Base-by-base conservation (phyloP, 495 filamentous ascomycete genomes). In the Hypoxylon fragiforme region DNA sequence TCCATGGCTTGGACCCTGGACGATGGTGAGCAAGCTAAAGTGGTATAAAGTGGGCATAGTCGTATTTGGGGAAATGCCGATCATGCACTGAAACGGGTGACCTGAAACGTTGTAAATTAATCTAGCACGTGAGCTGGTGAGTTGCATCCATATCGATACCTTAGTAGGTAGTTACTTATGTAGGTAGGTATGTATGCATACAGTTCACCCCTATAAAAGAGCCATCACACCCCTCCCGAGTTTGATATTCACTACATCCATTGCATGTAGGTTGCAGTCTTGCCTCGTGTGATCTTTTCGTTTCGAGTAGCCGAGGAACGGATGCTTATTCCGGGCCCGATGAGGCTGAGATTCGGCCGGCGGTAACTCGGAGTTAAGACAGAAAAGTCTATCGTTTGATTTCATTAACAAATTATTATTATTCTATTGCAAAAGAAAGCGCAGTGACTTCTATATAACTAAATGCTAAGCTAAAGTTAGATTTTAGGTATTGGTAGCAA, bases 51-150 rank as follows among this genome's bases (percentile, higher is more conserved):
- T 61, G 57, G 46, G 30, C 40, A 52, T 22, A 24, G 36, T n/a
- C 16, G 9, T 44, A 37, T 40, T 45, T 50, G 40, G 47, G 42
- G 42, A 44, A n/a, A 22, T 42, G 57, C 6, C 18, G 57, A 61
- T 60, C 57, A 12, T 18, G 15, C 14, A 43, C 36, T 18, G 36
- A 61, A 56, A 56, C 12, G 34, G 13, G 51, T 31, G 16, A 56
- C 47, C 47, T 61, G 57, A 61, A 61, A 61, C 57, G 12, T 22
- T 19, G n/a, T 38, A 38, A 56, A 56, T 51, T 50, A n/a, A 56
- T 48, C 31, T 32, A 40, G 38, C 41, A 50, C 45, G 46, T 50
- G 54, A 40, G 50, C 34, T 21, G n/a, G n/a, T n/a, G n/a, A n/a
- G n/a, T n/a, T n/a, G n/a, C n/a, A n/a, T n/a, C n/a, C n/a, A n/a